These are phyloP conservation scores for Annulohypoxylon truncatum DNA, from an alignment of 2,329 filamentous ascomycete species.

Conservation along the genomic window DNA sequence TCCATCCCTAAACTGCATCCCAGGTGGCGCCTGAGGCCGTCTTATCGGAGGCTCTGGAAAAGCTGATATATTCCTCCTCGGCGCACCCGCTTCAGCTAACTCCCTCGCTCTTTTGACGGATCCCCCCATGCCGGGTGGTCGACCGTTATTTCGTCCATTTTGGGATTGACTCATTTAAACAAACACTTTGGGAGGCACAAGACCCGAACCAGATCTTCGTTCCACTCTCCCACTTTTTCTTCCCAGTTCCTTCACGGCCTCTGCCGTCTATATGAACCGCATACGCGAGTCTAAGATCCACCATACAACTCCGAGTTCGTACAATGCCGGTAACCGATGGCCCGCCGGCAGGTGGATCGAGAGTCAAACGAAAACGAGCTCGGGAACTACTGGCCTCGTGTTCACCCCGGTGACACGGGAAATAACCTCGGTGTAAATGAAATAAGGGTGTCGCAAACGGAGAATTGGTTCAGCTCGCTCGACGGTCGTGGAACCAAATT, in stretches of 20 bases:
- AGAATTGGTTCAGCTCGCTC: constrained; percentile 31
- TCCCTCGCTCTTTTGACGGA: constrained; percentile 68
- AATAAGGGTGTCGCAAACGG: constrained; percentile 35
- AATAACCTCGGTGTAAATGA: constrained; percentile 31
- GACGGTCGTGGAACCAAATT: constrained; percentile 35
- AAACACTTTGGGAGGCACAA: constrained; percentile 43
- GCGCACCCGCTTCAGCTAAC: constrained; percentile 58
- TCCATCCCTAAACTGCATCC: constrained; percentile 54
- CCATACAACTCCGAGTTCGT: constrained; percentile 31
- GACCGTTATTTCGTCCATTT: constrained; percentile 66
- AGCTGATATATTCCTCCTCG: constrained; percentile 47
- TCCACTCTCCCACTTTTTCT: constrained; percentile 39
- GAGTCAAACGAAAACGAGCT: constrained; percentile 34
- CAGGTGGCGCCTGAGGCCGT: constrained; percentile 51
- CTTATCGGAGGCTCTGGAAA: constrained; percentile 49
- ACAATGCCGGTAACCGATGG: constrained; percentile 38
- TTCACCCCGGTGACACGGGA: constrained; percentile 23
- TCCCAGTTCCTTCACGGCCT: constrained; percentile 34
- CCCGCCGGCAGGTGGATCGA: constrained; percentile 36
- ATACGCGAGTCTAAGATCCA: constrained; percentile 37
- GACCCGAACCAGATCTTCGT: constrained; percentile 35
- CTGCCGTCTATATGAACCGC: constrained; percentile 39
- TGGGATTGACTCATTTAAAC: constrained; percentile 66
- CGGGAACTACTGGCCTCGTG: constrained; percentile 28
- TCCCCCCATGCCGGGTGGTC: constrained; percentile 56